Base-by-base conservation (phyloP, 75 land plant genomes). In the Pseudotsuga menziesii region DNA sequence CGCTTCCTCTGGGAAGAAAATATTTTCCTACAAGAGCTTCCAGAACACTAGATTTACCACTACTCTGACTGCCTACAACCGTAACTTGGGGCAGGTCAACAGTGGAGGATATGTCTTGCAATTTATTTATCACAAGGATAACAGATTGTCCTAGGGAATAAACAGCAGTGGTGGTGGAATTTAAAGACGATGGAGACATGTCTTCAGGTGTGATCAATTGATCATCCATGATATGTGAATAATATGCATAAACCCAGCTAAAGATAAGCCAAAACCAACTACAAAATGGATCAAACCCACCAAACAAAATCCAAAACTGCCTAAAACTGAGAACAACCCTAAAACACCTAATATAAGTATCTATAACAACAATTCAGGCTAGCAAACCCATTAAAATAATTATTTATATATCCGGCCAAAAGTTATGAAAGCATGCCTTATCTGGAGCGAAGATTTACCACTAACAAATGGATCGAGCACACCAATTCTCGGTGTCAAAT, bases 1-100 rank as follows among this genome's bases (percentile, higher is more conserved):
- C 94, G 5, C 86, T 74, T 7, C 92, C 94, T 62, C 97, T 57
- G 23, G 97, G 94, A 69, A 94, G 71, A 77, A 94, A 94, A 71
- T 94, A 94, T 8, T 95, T 80, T 11, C 95, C 93, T 23, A 94
- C 98, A 56, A 94, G 84, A 6, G 98, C 90, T 72, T 94, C 98
- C 20, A 94, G 85, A 22, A 94, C 98, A 75, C 98, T 94, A 25
- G 98, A 92, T 77, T 94, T 94, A 23, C 98, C 98, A 78, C 98
- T 92, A 85, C 95, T 94, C 87, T 94, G 95, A 78, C 98, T 89
- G 12, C 98, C 98, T 12, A 94, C 88, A 17, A 94, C 98, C 20
- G 90, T 91, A 57, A 92, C 97, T 82, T 94, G 98, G 16, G 98
- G 98, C 36, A 94, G 86, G 57, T 93, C 96, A 82, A 94, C 87